Evolutionary conservation across 192 early-diverging fungal species (phyloP), one percentile per base, ranked within the genome.

Genomic region (Phlyctochytrium planicorne): DNA sequence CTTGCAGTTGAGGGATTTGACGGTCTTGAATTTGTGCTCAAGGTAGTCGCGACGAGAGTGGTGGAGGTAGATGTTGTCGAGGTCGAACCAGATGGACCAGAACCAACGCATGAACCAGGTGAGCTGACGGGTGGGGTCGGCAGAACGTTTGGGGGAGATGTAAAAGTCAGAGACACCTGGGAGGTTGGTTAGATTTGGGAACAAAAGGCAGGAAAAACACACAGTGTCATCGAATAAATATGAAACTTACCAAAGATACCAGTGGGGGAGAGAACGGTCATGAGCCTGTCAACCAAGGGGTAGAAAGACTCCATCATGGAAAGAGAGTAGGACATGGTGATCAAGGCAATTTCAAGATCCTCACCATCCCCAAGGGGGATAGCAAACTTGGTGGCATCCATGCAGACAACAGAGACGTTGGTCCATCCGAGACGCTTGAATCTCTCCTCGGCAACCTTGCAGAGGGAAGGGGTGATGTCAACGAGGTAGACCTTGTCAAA

Each of bases 301-400:
- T 84, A 90, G 53, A 74, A 82, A 2, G 71, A 65, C 40, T 92
- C 91, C 59, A 94, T 91, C 93, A 94, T 94, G 2, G 93, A 91
- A 27, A 94, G 76, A 2, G 93, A 93, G 81, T 94, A 94, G 4
- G 89, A 91, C 88, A 93, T 88, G 55, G 91, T 93, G 33, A 94
- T 77, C 20, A 94, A 67, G 34, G 90, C 89, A 60, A 92, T 80
- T 36, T 89, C 82, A 31, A 86, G 74, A 30, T 85, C 80, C 32
- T 85, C 76, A 36, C 81, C 76, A 37, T 78, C 75, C 31, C 87
- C 66, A 12, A 79, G 80, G 25, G 91, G 87, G 36, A 91, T 77
- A 33, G 76, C 79, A 74, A 91, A 92, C 32, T 75, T 83, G 27
- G 83, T 57, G 16, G 91, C 93, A 76, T 92, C 91, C 68, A 89